Evolutionary conservation across 1,284 basidiomycete genomes (phyloP).

Genomic region (Tilletia setariae): DNA sequence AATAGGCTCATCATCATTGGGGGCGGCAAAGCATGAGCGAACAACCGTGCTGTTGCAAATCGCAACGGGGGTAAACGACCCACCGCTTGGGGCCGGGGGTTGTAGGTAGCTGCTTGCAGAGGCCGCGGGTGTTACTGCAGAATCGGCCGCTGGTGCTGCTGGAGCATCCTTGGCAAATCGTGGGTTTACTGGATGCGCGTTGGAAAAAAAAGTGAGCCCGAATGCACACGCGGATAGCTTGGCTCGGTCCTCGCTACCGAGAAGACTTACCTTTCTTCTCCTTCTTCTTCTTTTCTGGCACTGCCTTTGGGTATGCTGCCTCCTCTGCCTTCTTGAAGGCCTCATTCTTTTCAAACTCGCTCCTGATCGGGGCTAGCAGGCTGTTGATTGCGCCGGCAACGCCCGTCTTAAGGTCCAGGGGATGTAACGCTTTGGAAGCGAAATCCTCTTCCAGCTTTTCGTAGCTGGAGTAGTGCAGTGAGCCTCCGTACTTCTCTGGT

Average conservation of each 20-base stretch:
- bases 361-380: constrained; percentile 78
- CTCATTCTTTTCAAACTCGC: constrained; percentile 69
- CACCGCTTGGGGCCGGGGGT: constrained; percentile 4
- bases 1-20: no score
- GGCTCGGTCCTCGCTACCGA: not conserved
- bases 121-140: not conserved
- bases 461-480: constrained; percentile 71
- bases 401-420: constrained; percentile 80
- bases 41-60: no score
- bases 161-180: constrained; percentile 1
- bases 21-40: no score
- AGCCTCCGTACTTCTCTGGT: constrained; percentile 69
- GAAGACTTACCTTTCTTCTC: constrained; percentile 15
- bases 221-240: not conserved
- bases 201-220: not conserved
- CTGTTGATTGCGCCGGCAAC: constrained; percentile 73
- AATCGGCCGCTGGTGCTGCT: not conserved
- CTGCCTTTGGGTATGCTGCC: constrained; percentile 70
- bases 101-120: not conserved
- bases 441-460: constrained; percentile 74
- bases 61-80: no score
- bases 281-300: constrained; percentile 15
- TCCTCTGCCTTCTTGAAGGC: constrained; percentile 78
- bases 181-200: not conserved
- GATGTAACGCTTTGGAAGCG: constrained; percentile 73